phyloP scores from a whole-genome alignment of 2,329 filamentous ascomycete genomes.

The Sporothrix dimorphospora region DNA sequence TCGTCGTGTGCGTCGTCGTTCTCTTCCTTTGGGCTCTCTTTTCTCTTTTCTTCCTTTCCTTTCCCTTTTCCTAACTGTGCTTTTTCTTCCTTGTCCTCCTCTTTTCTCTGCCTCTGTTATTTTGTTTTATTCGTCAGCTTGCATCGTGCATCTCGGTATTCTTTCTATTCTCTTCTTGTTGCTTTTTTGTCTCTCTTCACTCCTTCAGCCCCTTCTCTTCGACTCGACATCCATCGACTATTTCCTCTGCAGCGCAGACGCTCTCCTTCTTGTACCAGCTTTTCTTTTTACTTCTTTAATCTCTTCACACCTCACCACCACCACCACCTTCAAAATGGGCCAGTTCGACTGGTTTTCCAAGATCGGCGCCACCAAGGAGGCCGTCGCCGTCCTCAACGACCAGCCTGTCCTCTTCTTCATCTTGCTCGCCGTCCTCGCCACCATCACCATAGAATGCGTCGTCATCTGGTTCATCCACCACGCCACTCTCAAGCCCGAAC shows the following conservation, averaged over 20 bases:
- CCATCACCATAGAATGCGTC: slow-evolving; percentile 50
- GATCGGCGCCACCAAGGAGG: slow-evolving; percentile 61
- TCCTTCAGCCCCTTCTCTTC: not conserved
- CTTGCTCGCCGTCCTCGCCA: slow-evolving; percentile 58
- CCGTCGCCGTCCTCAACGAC: slow-evolving; percentile 63
- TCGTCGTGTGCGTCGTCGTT: not conserved
- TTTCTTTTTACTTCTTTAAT: not conserved
- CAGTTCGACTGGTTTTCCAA: slow-evolving; percentile 61
- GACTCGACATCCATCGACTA: not conserved
- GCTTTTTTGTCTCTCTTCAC: not conserved
- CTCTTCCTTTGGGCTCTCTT: not conserved
- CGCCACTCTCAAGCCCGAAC: slow-evolving; percentile 63
- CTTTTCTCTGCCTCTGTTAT: not conserved
- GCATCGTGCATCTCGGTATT: not conserved
- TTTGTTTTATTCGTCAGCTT: slow-evolving; percentile 8
- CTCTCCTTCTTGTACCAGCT: not conserved
- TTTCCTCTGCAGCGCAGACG: slow-evolving; percentile 28
- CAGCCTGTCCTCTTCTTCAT: slow-evolving; percentile 63
- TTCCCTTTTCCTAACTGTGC: not conserved
- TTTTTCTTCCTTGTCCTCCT: not conserved
- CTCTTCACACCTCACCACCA: not conserved
- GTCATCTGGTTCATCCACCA: slow-evolving; percentile 63
- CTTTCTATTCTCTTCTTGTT: not conserved
- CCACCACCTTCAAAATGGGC: slow-evolving; percentile 39
- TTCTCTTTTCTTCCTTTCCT: slow-evolving; percentile 2